These are phyloP conservation scores for Paramecium sonneborni DNA, from an alignment of 73 alveolate genomes.

Conservation along the genomic window DNA sequence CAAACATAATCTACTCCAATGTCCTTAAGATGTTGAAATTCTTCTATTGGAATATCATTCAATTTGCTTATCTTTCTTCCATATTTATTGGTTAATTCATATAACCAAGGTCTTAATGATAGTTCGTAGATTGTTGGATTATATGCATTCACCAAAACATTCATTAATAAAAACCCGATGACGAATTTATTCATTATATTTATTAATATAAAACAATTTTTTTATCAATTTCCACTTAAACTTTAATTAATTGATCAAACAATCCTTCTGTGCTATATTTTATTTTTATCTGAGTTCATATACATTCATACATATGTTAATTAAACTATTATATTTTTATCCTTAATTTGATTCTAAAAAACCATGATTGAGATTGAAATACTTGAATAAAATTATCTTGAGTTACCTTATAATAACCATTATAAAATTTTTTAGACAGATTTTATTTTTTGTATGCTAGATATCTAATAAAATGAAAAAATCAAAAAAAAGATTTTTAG, in stretches of 20 bases:
- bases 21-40: slow-evolving; percentile 48
- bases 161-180: neutral
- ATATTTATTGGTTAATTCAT: slow-evolving; percentile 67
- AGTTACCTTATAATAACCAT: too few relatives aligned
- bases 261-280: too few relatives aligned
- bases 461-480: too few relatives aligned
- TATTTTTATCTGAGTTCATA: too few relatives aligned
- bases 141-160: neutral
- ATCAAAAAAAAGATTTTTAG: too few relatives aligned
- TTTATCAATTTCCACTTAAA: neutral
- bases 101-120: slow-evolving; percentile 72
- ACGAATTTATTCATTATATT: neutral
- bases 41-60: slow-evolving; percentile 68
- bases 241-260: neutral
- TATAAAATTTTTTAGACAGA: too few relatives aligned
- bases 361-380: too few relatives aligned
- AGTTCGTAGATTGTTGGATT: slow-evolving; percentile 68
- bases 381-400: too few relatives aligned
- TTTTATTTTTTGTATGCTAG: too few relatives aligned
- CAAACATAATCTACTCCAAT: slow-evolving; percentile 69
- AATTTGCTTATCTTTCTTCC: slow-evolving; percentile 54
- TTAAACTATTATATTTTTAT: too few relatives aligned
- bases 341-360: too few relatives aligned
- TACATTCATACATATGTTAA: too few relatives aligned
- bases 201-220: neutral